Base-by-base conservation (phyloP, 2,329 filamentous ascomycete species). In the Ophiostoma quercus region DNA sequence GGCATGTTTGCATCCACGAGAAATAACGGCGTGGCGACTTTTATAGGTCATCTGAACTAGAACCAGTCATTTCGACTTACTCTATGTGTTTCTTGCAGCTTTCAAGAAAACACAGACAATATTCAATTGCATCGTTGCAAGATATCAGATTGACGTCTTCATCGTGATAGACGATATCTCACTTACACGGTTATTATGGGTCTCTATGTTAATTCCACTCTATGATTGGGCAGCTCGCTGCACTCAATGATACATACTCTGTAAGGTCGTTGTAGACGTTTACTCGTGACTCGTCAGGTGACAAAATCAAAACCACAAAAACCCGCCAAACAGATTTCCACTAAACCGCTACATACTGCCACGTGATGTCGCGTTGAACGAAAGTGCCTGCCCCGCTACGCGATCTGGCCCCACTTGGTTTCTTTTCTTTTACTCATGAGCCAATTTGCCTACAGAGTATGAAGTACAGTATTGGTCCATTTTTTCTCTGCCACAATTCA, bases 341-440 rank as follows among this genome's bases (percentile, higher is more conserved):
- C 25, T 29, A 29, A 29, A 29, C 25, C 25, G 25, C 25, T 29
- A 29, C 25, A 29, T 29, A 2, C 25, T 29, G 25, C 39, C 69
- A 71, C 67, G 69, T 71, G 69, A 71, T 68, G 62, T 71, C 69
- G 69, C 69, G 69, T 71, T 68, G 51, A n/a, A 66, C 34, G 29
- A 37, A 34, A 22, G 12, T n/a, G 32, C 19, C 62, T 65, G 66
- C 22, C 69, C 60, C 67, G 67, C 66, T 54, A 66, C 69, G 69
- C 69, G 60, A 70, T 29, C 67, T 5, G 34, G 11, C 5, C 54
- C 47, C 60, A 34, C 63, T 67, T 25, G 51, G 12, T 37, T 32
- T 65, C 37, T 51, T 32, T 51, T n/a, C 25, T 66, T 54, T 22
- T 6, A 19, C n/a, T 32, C 16, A 67, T 32, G 25, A 29, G 25